These are phyloP conservation scores for Volvox africanus DNA, from an alignment of 139 green algal genomes.

Conservation along the genomic window DNA sequence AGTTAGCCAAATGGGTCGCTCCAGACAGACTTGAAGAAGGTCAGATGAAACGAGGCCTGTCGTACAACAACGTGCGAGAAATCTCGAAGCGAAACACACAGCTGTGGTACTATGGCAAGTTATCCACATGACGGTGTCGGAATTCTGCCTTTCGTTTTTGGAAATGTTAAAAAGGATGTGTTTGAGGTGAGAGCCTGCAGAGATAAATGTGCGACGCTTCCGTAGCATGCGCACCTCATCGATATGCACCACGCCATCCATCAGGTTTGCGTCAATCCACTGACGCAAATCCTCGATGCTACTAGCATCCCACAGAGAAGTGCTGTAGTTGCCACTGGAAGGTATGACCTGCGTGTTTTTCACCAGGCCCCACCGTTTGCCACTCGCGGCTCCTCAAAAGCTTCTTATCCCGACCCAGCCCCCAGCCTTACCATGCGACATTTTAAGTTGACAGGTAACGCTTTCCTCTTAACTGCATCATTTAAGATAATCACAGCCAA, in stretches of 20 bases:
- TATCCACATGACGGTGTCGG: no score
- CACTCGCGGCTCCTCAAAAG: not conserved
- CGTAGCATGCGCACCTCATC: not conserved
- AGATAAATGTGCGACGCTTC: no score
- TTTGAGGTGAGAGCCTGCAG: no score
- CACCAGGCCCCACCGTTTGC: not conserved
- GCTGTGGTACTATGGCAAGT: no score
- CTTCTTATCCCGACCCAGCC: not conserved
- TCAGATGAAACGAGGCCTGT: no score
- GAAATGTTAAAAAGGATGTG: no score
- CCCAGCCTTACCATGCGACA: slow-evolving; percentile 18
- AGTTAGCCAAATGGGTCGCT: no score
- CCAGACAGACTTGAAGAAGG: no score
- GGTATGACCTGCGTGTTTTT: slow-evolving; percentile 24
- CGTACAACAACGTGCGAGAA: no score
- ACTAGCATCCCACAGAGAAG: slow-evolving; percentile 16
- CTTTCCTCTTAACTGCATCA: slow-evolving; percentile 7
- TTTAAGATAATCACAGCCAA: slow-evolving; percentile 20
- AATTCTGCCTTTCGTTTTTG: no score
- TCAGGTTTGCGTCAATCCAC: slow-evolving; percentile 18
- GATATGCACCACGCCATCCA: not conserved
- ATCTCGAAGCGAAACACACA: no score
- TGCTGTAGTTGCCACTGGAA: not conserved
- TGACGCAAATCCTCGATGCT: slow-evolving; percentile 22
- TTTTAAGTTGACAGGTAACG: not conserved